A percentile compares a stretch with the other conserved stretches of the same genome.
Conservation (phyloP, 768 basidiomycete genomes). For the Coprinopsis sp. region DNA sequence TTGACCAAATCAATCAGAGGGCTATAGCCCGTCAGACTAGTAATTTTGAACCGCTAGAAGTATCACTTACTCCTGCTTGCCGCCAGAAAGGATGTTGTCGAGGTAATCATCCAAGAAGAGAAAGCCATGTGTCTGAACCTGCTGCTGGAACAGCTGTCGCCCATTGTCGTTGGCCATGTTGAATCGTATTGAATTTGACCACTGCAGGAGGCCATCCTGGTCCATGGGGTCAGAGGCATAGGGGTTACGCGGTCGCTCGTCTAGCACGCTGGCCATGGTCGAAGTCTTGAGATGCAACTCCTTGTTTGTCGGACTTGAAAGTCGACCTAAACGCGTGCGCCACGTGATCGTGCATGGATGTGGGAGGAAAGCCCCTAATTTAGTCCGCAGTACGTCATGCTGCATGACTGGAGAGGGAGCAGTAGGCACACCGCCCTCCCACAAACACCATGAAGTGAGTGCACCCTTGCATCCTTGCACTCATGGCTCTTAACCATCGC, state of each 20-base stretch:
- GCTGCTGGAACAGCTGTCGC: constrained; percentile 63
- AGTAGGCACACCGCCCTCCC: no score
- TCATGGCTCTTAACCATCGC: no score
- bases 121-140: constrained; percentile 72
- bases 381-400: no score
- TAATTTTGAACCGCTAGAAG: background rate
- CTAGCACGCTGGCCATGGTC: background rate
- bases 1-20: constrained; percentile 77
- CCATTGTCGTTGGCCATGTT: constrained; percentile 72
- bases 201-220: constrained; percentile 54
- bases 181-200: constrained; percentile 63
- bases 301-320: background rate
- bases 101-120: constrained; percentile 77
- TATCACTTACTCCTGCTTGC: constrained; percentile 56
- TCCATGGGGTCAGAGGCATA: constrained; percentile 27
- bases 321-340: constrained; percentile 5
- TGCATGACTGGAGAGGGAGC: no score
- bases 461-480: no score
- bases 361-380: no score
- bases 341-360: constrained; percentile 13
- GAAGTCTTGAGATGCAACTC: background rate
- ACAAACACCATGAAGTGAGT: no score
- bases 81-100: constrained; percentile 63
- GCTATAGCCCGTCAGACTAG: constrained; percentile 29
- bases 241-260: background rate